These are phyloP conservation scores for Polyporus arcularius DNA, from an alignment of 768 basidiomycete species.

Conservation along the genomic window DNA sequence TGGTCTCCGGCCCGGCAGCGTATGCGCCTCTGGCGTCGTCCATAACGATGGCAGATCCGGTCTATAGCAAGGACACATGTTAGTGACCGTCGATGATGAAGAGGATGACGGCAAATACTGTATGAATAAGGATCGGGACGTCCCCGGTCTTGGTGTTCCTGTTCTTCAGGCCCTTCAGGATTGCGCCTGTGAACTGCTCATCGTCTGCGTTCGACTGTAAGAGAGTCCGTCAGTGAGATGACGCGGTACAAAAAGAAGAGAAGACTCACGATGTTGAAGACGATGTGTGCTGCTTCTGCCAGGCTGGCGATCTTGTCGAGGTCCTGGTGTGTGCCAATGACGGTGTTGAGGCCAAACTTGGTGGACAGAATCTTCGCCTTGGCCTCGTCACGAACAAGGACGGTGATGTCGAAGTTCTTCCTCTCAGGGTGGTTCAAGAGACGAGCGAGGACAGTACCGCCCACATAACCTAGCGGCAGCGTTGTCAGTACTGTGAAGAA, in stretches of 20 bases:
- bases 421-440: conserved; percentile 46
- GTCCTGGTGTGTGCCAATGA: conserved; percentile 32
- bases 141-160: conserved; percentile 43
- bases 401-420: conserved; percentile 44
- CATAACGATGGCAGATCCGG: conserved; percentile 39
- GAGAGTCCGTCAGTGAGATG: too few species aligned
- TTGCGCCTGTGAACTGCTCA: conserved; percentile 42
- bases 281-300: conserved; percentile 45
- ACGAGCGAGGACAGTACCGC: conserved; percentile 50
- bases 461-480: conserved; percentile 50
- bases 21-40: conserved; percentile 48
- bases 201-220: conserved; percentile 51
- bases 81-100: not conserved
- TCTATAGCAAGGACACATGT: conserved; percentile 1
- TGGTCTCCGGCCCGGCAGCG: conserved; percentile 29
- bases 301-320: conserved; percentile 36
- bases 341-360: conserved; percentile 23
- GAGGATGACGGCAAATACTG: conserved; percentile 36
- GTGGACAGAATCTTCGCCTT: conserved; percentile 31
- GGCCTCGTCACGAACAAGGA: conserved; percentile 44
- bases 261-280: not conserved
- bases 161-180: conserved; percentile 55
- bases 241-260: not conserved
- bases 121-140: conserved; percentile 57
- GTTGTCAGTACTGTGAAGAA: not conserved